A percentile compares a stretch with the other conserved stretches of the same genome.
Evolutionary conservation across 2,329 filamentous ascomycete species (phyloP).

Genomic region (Pleurostoma richardsiae): DNA sequence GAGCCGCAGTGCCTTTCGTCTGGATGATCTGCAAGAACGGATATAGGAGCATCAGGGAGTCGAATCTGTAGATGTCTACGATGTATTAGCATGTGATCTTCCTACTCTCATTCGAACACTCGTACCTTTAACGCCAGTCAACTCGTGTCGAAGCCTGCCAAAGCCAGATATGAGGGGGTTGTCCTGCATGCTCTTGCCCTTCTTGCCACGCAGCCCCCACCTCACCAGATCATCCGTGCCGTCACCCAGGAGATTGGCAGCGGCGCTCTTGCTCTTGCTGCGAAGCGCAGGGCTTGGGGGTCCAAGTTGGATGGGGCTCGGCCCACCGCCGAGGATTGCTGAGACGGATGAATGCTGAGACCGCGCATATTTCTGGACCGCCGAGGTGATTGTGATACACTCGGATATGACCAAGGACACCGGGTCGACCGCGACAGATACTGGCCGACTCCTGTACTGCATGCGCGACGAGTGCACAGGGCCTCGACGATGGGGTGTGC

Average conservation of each 20-base stretch:
- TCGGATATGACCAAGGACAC: constrained; percentile 94
- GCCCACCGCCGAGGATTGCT: constrained; percentile 81
- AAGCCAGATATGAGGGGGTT: constrained; percentile 96
- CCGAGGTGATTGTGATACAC: constrained; percentile 97
- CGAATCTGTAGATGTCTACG: constrained; percentile 78
- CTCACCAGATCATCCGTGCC: constrained; percentile 51
- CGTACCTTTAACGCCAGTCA: constrained; percentile 77
- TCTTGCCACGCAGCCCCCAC: constrained; percentile 93
- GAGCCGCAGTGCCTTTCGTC: constrained; percentile 90
- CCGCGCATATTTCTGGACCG: constrained; percentile 94
- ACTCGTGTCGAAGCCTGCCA: constrained; percentile 79
- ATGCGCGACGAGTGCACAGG: constrained; percentile 34
- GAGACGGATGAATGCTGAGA: constrained; percentile 96
- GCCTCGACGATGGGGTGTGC: constrained; percentile 17
- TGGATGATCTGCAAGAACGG: constrained; percentile 97
- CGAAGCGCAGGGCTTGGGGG: constrained; percentile 36
- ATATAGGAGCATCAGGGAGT: constrained; percentile 82
- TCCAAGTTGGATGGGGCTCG: constrained; percentile 50
- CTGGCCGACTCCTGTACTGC: constrained; percentile 55
- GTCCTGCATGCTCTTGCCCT: constrained; percentile 94
- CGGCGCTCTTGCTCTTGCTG: constrained; percentile 35
- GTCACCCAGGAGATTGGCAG: constrained; percentile 29
- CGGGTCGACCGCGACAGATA: constrained; percentile 82
- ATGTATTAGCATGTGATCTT: constrained; percentile 15
- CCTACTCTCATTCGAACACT: background rate